These are phyloP conservation scores for Blastocystis sp. DNA, from an alignment of 352 stramenopile genomes.

Conservation along the genomic window DNA sequence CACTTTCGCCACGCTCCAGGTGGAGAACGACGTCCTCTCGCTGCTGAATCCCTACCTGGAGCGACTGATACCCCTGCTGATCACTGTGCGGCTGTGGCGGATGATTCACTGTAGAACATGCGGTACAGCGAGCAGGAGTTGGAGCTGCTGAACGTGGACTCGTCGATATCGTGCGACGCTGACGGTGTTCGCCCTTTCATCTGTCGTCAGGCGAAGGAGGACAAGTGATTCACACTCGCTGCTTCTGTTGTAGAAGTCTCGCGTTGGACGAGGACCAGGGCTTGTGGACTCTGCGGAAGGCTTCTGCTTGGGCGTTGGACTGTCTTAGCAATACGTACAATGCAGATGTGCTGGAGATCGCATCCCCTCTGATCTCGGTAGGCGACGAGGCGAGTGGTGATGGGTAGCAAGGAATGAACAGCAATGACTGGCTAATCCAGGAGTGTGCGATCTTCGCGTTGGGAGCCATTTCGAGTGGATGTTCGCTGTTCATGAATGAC, in stretches of 20 bases:
- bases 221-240: neutral
- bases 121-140: conserved; percentile 35
- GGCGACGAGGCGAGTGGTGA: neutral
- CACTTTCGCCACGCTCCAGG: neutral
- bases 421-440: neutral
- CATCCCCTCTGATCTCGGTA: neutral
- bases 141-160: neutral
- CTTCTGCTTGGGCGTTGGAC: conserved; percentile 12
- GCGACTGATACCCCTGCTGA: neutral
- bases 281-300: conserved; percentile 38
- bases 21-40: neutral
- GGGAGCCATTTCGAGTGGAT: conserved; percentile 38
- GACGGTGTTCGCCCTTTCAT: conserved; percentile 40
- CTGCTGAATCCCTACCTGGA: neutral
- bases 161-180: neutral
- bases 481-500: neutral
- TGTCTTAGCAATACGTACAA: neutral
- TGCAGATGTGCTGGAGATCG: conserved; percentile 35
- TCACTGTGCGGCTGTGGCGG: neutral
- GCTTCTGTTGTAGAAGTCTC: neutral
- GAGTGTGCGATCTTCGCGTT: neutral
- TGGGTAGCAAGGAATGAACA: neutral
- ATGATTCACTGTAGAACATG: neutral
- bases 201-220: neutral
- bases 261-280: neutral